Evolutionary conservation across 1,284 basidiomycete species (phyloP), one percentile per base, ranked within the genome.

Genomic region (Ceratobasidium sp.): DNA sequence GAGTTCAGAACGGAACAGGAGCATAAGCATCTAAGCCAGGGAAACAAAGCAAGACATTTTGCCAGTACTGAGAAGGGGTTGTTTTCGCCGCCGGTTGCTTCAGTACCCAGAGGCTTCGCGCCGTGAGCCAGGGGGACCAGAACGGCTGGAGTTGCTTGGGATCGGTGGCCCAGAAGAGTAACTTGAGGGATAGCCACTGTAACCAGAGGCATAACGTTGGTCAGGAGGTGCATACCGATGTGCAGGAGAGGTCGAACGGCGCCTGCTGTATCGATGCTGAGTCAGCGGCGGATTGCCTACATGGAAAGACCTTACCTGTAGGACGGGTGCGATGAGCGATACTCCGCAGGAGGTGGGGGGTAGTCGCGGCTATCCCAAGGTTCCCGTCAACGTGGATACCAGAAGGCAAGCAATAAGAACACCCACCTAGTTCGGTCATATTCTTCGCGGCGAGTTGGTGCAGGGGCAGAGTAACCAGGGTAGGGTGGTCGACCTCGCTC

Each of bases 171-270:
- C 62, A 53, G 62, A 54, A 34, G 52, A 50, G 42, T 65, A 65
- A 50, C 62, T 54, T 43, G 49, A 53, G 54, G 62, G 32, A 43
- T 65, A 65, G 50, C 62, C 62, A 42, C 62, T 52, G 27, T 65
- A 65, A 43, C 62, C 49, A 65, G 62, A 65, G 35, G 62, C 45
- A 65, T 65, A 65, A 20, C 62, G 62, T 65, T 65, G 62, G 38
- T 65, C 62, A 65, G 62, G 52, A 40, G 38, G 52, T 25, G 56
- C 27, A 53, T 65, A 65, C 22, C 62, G 47, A 65, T 65, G 62
- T 65, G 49, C 62, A 65, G 62, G 62, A 10, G 62, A 65, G 13
- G 62, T 65, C 22, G 62, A 65, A 20, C 62, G 62, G 49, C 62
- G 62, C 62, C 62, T 65, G 29, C 27, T n/a, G 17, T 10, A 49